Evolutionary conservation across 2,329 filamentous ascomycete species (phyloP).

Genomic region (Sclerotinia nivalis): DNA sequence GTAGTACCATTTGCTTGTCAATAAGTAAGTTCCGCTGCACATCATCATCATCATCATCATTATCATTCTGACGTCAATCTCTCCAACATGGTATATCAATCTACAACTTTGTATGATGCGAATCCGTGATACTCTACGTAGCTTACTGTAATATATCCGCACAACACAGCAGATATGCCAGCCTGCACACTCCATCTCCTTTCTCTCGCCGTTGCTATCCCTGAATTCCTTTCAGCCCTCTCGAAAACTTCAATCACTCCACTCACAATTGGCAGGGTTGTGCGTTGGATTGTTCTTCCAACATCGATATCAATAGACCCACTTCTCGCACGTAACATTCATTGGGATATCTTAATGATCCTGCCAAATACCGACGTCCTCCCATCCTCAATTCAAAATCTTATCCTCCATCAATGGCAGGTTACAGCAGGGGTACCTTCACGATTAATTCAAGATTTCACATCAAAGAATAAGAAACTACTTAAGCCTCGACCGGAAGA

Average conservation of each 20-base stretch:
- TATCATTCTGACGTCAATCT: background rate
- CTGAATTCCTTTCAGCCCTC: conserved; percentile 47
- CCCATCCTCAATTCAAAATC: conserved; percentile 33
- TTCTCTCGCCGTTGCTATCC: conserved; percentile 43
- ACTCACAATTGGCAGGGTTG: conserved; percentile 46
- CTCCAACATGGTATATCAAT: background rate
- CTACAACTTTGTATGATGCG: background rate
- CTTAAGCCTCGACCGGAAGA: conserved; percentile 43
- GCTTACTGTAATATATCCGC: background rate
- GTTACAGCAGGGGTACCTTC: conserved; percentile 48
- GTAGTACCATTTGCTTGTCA: background rate
- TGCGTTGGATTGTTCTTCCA: conserved; percentile 53
- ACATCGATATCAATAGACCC: conserved; percentile 44
- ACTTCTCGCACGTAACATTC: conserved; percentile 44
- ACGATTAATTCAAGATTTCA: conserved; percentile 44
- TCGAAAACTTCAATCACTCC: conserved; percentile 42
- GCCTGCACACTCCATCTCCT: conserved; percentile 51
- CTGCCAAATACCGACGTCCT: conserved; percentile 40
- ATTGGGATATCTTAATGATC: conserved; percentile 53
- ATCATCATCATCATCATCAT: background rate
- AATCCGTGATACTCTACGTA: background rate
- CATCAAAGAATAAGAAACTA: conserved; percentile 42
- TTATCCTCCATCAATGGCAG: conserved; percentile 42
- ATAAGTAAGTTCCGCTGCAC: background rate
- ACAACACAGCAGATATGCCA: conserved; percentile 45